A percentile compares a stretch with the other conserved stretches of the same genome.
phyloP scores from a whole-genome alignment of 2,329 filamentous ascomycete genomes.

The Arthrobotrys conoides region DNA sequence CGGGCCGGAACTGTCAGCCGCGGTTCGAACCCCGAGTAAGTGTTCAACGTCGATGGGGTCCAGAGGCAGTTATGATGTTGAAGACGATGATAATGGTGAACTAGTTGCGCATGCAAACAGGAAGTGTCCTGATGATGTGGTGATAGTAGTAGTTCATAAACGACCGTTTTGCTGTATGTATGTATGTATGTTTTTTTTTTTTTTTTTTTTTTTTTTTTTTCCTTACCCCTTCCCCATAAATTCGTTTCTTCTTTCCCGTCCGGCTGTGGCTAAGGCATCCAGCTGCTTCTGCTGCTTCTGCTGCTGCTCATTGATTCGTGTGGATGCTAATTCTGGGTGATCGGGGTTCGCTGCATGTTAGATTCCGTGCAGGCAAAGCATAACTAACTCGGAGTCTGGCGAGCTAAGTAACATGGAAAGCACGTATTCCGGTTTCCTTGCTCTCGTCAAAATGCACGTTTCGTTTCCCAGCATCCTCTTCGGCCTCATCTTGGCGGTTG shows the following conservation, averaged over 20 bases:
- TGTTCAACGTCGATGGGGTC: constrained; percentile 7
- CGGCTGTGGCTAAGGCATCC: constrained; percentile 46
- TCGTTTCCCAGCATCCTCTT: constrained; percentile 48
- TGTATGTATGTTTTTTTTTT: too few relatives aligned
- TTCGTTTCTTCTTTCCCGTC: constrained; percentile 44
- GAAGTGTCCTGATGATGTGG: constrained; percentile 52
- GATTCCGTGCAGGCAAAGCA: constrained; percentile 45
- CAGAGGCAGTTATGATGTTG: constrained; percentile 28
- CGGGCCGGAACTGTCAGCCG: constrained; percentile 44
- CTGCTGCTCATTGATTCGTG: constrained; percentile 2
- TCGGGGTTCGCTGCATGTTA: constrained; percentile 46
- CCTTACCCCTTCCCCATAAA: constrained; percentile 38
- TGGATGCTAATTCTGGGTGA: constrained; percentile 48
- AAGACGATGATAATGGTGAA: constrained; percentile 1
- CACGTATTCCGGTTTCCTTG: constrained; percentile 50
- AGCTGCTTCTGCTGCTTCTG: not conserved
- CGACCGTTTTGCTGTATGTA: constrained; percentile 12
- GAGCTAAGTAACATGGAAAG: constrained; percentile 29
- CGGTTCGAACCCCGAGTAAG: constrained; percentile 3
- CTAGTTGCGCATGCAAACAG: constrained; percentile 42
- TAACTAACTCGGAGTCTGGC: not conserved
- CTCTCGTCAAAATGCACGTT: constrained; percentile 53
- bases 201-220: constrained; percentile 28
- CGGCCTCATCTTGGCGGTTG: constrained; percentile 32
- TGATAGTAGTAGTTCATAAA: constrained; percentile 46